phyloP scores from a whole-genome alignment of 73 alveolate species.

The Paramecium bursaria region DNA sequence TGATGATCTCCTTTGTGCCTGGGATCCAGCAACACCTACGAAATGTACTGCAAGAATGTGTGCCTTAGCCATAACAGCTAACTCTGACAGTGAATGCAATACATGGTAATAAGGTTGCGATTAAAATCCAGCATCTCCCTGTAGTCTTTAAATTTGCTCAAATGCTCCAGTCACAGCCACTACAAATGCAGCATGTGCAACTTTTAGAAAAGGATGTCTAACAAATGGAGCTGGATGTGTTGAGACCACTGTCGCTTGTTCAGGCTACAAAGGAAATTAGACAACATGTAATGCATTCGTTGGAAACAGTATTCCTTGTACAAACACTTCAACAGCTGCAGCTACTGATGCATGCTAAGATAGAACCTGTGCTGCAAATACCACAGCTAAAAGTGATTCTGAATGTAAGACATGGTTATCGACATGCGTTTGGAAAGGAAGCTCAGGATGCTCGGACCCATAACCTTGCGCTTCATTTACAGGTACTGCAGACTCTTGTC shows the following conservation, averaged over 20 bases:
- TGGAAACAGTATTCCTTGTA: not conserved
- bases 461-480: not conserved
- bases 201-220: conserved; percentile 3
- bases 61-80: not conserved
- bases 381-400: not conserved
- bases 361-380: not conserved
- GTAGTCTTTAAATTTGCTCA: conserved; percentile 19
- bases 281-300: conserved; percentile 36
- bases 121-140: not conserved
- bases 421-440: not conserved
- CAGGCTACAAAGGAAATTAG: not conserved
- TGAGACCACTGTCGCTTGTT: conserved; percentile 3
- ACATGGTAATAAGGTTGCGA: no score
- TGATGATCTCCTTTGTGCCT: not conserved
- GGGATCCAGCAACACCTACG: no score
- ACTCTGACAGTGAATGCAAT: not conserved
- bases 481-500: not conserved
- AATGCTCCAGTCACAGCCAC: conserved; percentile 23
- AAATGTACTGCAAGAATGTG: no score
- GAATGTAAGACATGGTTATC: not conserved
- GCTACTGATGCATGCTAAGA: not conserved
- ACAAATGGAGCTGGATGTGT: conserved; percentile 55
- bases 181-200: not conserved
- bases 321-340: not conserved
- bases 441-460: not conserved